Conservation (phyloP, 306 rosid species). For the Betula pendula region DNA sequence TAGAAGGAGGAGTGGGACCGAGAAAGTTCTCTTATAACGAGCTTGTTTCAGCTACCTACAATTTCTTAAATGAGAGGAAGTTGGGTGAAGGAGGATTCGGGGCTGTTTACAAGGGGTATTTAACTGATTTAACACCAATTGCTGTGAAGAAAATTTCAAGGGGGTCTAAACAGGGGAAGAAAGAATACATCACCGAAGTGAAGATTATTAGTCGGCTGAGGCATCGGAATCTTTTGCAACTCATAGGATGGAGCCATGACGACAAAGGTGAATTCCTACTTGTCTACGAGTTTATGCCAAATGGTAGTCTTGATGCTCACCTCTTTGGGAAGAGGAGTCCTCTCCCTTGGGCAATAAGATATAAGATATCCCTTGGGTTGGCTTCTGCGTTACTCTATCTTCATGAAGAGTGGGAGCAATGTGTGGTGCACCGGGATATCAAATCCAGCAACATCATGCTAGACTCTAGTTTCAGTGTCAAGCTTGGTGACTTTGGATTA, state of each 20-base stretch:
- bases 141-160: conserved; percentile 44
- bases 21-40: conserved; percentile 32
- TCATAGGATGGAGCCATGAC: conserved; percentile 33
- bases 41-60: conserved; percentile 36
- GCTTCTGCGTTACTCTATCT: conserved; percentile 38
- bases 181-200: conserved; percentile 40
- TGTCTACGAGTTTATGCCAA: conserved; percentile 24
- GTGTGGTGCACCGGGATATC: conserved; percentile 37
- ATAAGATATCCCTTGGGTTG: conserved; percentile 35
- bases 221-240: conserved; percentile 30
- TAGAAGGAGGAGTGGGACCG: conserved; percentile 5
- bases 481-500: conserved; percentile 39
- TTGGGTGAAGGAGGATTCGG: conserved; percentile 64
- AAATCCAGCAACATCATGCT: conserved; percentile 41
- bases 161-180: conserved; percentile 38
- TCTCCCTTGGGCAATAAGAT: conserved; percentile 24
- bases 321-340: background rate
- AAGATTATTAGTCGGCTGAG: conserved; percentile 35
- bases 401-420: conserved; percentile 42
- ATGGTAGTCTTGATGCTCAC: too few species aligned
- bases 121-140: conserved; percentile 25
- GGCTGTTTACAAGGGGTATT: conserved; percentile 43
- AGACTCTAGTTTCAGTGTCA: conserved; percentile 23
- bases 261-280: conserved; percentile 24
- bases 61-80: conserved; percentile 37